Evolutionary conservation across 768 basidiomycete species (phyloP).

Genomic region (Pulveroboletus sp.): DNA sequence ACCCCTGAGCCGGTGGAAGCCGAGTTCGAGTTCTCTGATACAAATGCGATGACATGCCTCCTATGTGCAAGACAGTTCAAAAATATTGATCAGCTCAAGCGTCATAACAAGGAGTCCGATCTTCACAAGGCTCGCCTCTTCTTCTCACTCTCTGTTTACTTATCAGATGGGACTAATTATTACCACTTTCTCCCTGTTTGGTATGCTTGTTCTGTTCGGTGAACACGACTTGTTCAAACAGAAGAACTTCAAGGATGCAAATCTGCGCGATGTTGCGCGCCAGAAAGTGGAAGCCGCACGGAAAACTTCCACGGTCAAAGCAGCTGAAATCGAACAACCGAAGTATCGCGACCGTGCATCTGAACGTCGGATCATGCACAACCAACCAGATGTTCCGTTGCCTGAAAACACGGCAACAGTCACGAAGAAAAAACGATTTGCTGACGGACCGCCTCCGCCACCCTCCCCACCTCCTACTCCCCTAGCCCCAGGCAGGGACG

Average conservation of each 20-base stretch:
- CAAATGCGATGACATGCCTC: conserved; percentile 71
- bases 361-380: conserved; percentile 86
- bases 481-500: conserved; percentile 74
- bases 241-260: conserved; percentile 83
- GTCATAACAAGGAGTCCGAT: conserved; percentile 92
- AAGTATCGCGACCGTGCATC: conserved; percentile 96
- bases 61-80: conserved; percentile 96
- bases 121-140: conserved; percentile 82
- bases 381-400: conserved; percentile 84
- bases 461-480: conserved; percentile 61
- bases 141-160: conserved; percentile 31
- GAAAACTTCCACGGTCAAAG: conserved; percentile 29
- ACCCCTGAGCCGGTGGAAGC: conserved; percentile 44
- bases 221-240: conserved; percentile 31
- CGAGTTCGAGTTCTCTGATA: conserved; percentile 85
- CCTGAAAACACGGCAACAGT: conserved; percentile 43
- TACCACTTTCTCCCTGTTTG: conserved; percentile 14
- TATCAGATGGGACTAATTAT: conserved; percentile 30
- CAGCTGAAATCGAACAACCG: conserved; percentile 48
- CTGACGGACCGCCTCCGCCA: conserved; percentile 60
- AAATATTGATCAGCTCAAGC: conserved; percentile 74
- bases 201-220: neutral
- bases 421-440: conserved; percentile 40
- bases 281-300: conserved; percentile 56
- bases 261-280: conserved; percentile 68